phyloP scores from a whole-genome alignment of 768 basidiomycete genomes.

The Leucocoprinus sp. region DNA sequence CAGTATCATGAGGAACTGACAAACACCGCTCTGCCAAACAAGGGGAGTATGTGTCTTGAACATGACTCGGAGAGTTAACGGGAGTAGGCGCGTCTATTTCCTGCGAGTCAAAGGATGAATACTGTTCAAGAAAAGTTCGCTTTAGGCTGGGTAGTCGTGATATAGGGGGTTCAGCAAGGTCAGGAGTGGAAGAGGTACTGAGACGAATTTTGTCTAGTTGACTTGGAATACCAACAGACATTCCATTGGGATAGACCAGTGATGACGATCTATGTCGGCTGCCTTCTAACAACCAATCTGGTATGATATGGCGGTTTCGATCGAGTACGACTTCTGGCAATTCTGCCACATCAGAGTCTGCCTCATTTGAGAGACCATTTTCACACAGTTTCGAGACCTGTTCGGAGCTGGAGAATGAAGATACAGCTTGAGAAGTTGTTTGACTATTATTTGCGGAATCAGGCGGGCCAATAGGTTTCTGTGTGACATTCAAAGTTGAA shows the following conservation, averaged over 20 bases:
- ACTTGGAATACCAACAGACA: conserved; percentile 25
- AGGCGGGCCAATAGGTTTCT: conserved; percentile 16
- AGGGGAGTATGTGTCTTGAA: conserved; percentile 22
- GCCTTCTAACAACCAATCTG: conserved; percentile 76
- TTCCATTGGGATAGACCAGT: conserved; percentile 34
- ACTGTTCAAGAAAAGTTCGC: conserved; percentile 34
- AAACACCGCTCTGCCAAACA: conserved; percentile 19
- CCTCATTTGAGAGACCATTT: conserved; percentile 24
- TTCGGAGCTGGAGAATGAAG: conserved; percentile 15
- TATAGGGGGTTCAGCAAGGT: conserved; percentile 34
- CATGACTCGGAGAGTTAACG: conserved; percentile 37
- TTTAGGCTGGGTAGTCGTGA: conserved; percentile 17
- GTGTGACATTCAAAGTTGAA: conserved; percentile 1
- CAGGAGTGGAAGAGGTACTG: conserved; percentile 64
- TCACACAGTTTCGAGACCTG: conserved; percentile 15
- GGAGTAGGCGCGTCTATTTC: conserved; percentile 42
- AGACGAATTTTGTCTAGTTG: conserved; percentile 37
- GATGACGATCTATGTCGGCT: conserved; percentile 42
- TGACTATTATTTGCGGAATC: conserved; percentile 19
- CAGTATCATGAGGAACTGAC: conserved; percentile 9
- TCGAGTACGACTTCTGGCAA: conserved; percentile 92
- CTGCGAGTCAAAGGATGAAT: conserved; percentile 26
- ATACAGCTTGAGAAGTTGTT: conserved; percentile 7
- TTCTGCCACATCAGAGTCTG: conserved; percentile 66
- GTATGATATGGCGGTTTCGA: conserved; percentile 91